phyloP scores from a whole-genome alignment of 208 protist genomes.

The Endotrypanum monterogeii region DNA sequence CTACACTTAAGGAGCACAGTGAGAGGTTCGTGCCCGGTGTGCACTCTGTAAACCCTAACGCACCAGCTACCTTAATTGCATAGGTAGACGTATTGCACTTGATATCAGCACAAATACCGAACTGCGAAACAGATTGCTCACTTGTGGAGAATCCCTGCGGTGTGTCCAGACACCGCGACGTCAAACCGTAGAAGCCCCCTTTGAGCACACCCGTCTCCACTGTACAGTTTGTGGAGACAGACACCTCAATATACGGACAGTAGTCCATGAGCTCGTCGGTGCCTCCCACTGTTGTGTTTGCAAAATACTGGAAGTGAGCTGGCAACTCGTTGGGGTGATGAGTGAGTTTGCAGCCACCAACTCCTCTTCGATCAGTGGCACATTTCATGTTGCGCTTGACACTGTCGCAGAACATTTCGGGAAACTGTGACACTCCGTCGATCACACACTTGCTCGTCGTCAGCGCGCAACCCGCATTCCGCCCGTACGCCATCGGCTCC shows the following conservation, averaged over 20 bases:
- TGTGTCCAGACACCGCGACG: constrained; percentile 19
- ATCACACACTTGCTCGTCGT: constrained; percentile 34
- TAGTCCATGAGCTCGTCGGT: constrained; percentile 37
- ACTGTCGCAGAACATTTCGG: constrained; percentile 48
- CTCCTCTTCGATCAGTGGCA: constrained; percentile 23
- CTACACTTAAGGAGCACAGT: constrained; percentile 4
- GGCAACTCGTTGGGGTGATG: background rate
- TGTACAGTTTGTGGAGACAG: constrained; percentile 19
- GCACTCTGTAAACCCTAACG: constrained; percentile 10
- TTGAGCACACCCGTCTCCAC: background rate
- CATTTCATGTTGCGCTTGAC: constrained; percentile 15
- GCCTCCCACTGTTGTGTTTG: constrained; percentile 20
- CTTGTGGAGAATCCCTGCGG: background rate
- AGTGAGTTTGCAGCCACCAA: constrained; percentile 33
- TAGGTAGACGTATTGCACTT: constrained; percentile 21
- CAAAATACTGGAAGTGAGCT: constrained; percentile 53
- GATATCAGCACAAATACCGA: constrained; percentile 27
- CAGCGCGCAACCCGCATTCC: constrained; percentile 56
- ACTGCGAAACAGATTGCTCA: background rate
- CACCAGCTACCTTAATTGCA: constrained; percentile 11
- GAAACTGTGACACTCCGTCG: constrained; percentile 27
- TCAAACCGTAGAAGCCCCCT: constrained; percentile 10
- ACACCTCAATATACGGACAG: constrained; percentile 37
- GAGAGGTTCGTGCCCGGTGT: constrained; percentile 4
- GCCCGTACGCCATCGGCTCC: constrained; percentile 73